Evolutionary conservation across 495 filamentous ascomycete species (phyloP).

Genomic region (Podospora comata): DNA sequence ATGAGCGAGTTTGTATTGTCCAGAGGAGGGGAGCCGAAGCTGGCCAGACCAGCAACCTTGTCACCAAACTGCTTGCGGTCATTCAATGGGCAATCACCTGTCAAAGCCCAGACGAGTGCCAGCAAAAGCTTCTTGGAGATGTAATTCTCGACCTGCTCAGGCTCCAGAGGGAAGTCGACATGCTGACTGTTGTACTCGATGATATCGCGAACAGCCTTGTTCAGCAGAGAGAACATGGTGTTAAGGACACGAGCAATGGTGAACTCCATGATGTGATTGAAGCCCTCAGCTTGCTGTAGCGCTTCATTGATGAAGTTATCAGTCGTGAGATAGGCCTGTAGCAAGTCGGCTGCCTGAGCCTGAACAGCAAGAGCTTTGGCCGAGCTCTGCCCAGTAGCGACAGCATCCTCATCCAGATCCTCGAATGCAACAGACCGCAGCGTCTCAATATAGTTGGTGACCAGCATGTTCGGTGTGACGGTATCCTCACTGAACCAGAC

Average conservation of each 20-base stretch:
- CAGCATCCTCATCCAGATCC: conserved; percentile 88
- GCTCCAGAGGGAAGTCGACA: conserved; percentile 85
- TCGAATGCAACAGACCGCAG: conserved; percentile 80
- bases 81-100: conserved; percentile 84
- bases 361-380: conserved; percentile 74
- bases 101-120: conserved; percentile 88
- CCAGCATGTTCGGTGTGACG: conserved; percentile 88
- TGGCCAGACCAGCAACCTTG: conserved; percentile 71
- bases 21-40: conserved; percentile 76
- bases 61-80: conserved; percentile 89
- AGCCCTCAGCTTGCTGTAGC: conserved; percentile 69
- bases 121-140: conserved; percentile 89
- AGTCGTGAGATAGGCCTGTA: conserved; percentile 69
- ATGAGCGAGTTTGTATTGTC: conserved; percentile 78
- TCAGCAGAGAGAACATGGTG: conserved; percentile 90
- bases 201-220: conserved; percentile 85
- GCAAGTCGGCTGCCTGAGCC: conserved; percentile 67
- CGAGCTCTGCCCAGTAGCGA: conserved; percentile 73
- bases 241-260: conserved; percentile 84
- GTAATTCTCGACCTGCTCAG: conserved; percentile 82
- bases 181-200: conserved; percentile 96
- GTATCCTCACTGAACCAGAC: conserved; percentile 99
- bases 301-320: conserved; percentile 75
- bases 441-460: conserved; percentile 81
- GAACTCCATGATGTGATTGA: conserved; percentile 97